Evolutionary conservation across 805 yeast genomes (phyloP).

Genomic region (Yamadazyma endophytica): DNA sequence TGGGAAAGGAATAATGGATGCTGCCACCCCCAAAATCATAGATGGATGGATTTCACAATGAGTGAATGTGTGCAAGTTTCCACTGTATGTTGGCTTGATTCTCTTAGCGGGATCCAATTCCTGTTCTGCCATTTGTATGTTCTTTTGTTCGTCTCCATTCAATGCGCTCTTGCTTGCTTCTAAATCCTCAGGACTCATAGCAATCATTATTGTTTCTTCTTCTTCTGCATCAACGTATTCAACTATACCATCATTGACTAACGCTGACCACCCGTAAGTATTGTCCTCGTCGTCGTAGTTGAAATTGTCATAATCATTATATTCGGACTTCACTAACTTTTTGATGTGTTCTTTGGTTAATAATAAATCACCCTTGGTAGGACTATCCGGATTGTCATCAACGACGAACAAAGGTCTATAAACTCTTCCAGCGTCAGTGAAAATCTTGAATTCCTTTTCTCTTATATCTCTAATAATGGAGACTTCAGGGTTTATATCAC

Average conservation of each 20-base stretch:
- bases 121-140: conserved; percentile 38
- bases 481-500: conserved; percentile 94
- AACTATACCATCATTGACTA: conserved; percentile 80
- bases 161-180: conserved; percentile 51
- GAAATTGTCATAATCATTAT: conserved; percentile 53
- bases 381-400: conserved; percentile 73
- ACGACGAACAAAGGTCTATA: conserved; percentile 95
- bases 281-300: conserved; percentile 47
- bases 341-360: conserved; percentile 82
- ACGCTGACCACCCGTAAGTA: conserved; percentile 76
- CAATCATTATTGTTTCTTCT: conserved; percentile 97
- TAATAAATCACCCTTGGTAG: conserved; percentile 69
- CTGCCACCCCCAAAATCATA: conserved; percentile 98
- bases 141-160: conserved; percentile 40
- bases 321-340: conserved; percentile 58
- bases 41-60: conserved; percentile 99
- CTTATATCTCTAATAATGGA: conserved; percentile 95
- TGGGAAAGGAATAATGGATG: conserved; percentile 98
- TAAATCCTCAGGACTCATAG: conserved; percentile 97
- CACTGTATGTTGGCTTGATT: conserved; percentile 61
- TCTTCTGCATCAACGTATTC: conserved; percentile 99
- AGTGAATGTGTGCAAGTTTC: conserved; percentile 75
- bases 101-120: conserved; percentile 77
- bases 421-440: conserved; percentile 98
- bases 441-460: conserved; percentile 92